phyloP scores from a whole-genome alignment of 306 rosid genomes.

The Prinsepia uniflora region DNA sequence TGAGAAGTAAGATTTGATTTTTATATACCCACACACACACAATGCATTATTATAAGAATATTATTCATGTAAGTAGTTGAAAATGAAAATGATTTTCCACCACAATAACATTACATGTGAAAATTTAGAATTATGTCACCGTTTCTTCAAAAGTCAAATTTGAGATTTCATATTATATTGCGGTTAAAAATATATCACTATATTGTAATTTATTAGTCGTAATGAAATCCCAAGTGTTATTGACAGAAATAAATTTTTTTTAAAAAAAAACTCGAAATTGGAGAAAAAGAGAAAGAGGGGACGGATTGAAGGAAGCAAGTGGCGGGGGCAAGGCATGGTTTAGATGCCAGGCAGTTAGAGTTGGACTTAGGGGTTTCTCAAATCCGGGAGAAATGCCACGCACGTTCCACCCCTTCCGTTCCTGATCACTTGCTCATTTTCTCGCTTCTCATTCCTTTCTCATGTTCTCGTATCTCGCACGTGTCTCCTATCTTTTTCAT shows the following conservation, averaged over 20 bases:
- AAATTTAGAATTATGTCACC: no score
- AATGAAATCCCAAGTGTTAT: background rate
- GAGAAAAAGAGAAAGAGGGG: background rate
- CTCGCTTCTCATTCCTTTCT: background rate
- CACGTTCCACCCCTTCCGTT: slow-evolving; percentile 22
- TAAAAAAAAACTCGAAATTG: background rate
- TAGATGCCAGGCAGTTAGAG: slow-evolving; percentile 38
- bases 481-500: no score
- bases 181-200: no score
- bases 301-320: background rate
- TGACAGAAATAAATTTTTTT: no score
- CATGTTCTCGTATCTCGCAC: background rate
- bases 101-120: no score
- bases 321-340: slow-evolving; percentile 28
- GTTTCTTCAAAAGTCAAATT: no score
- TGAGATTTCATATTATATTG: no score
- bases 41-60: no score
- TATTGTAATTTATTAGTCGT: no score
- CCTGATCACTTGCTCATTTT: background rate
- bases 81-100: background rate
- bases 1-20: background rate
- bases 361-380: slow-evolving; percentile 24
- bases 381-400: slow-evolving; percentile 32
- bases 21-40: background rate
- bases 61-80: background rate